Evolutionary conservation across 768 basidiomycete genomes (phyloP), one percentile per base, ranked within the genome.

Genomic region (Lactifluus volemus): DNA sequence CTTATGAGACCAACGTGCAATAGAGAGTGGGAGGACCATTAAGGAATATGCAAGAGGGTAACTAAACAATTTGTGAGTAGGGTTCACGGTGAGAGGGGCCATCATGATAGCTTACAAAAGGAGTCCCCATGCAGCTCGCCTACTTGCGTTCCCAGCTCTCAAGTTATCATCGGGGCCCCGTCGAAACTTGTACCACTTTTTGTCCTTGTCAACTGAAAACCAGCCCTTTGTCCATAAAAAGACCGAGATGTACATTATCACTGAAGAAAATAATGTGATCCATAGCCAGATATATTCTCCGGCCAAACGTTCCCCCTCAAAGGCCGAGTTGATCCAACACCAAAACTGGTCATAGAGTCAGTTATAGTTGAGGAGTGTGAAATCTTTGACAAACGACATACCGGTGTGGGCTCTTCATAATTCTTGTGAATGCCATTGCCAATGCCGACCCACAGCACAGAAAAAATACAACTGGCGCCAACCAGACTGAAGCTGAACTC

Each of bases 281-380:
- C 25, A 25, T 25, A 25, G 25, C 25, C 25, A 25, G 25, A 25
- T 25, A 25, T 25, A 25, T 2, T 25, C 25, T 25, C 25, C 25
- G 25, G 25, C 25, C 25, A 25, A 25, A 25, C 25, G 25, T 25
- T 25, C 25, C 25, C 25, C 25, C 25, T 25, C 25, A 25, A 25
- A 25, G 25, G 25, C 25, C 25, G 68, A 48, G 38, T 72, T 69
- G 55, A 80, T 74, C 77, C 77, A 78, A 63, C 78, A 80, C 78
- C 78, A 77, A 58, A 73, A 75, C 52, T 63, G n/a, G 8, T 1
- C 17, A 2, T 11, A 17, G 68, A 70, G 55, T 45, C 47, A 19
- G 57, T 15, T 55, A 44, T 4, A 45, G 45, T 45, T 32, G 39
- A 11, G 41, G 55, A 10, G n/a, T 15, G 32, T 15, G 48, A 15